phyloP scores from a whole-genome alignment of 1,139 yeast species.

The Taiozyma sp. region DNA sequence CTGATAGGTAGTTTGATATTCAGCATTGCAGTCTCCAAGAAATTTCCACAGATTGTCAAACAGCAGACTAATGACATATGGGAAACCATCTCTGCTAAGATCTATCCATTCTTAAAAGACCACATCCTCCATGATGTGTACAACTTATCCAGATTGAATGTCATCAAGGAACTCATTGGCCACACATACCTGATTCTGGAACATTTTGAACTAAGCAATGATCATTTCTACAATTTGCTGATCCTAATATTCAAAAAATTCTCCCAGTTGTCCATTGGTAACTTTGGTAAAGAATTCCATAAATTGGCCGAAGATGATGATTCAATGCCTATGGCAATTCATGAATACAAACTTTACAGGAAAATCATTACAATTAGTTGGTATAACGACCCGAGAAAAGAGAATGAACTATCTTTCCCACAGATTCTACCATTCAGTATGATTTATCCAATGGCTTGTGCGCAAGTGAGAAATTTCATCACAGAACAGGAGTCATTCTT shows the following conservation, averaged over 20 bases:
- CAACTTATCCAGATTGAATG: slow-evolving; percentile 33
- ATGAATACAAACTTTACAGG: slow-evolving; percentile 54
- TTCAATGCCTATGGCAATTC: slow-evolving; percentile 80
- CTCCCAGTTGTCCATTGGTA: slow-evolving; percentile 49
- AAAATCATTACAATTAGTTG: slow-evolving; percentile 64
- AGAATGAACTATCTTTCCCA: slow-evolving; percentile 46
- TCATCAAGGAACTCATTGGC: slow-evolving; percentile 59
- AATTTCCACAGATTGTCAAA: slow-evolving; percentile 36
- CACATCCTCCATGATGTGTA: slow-evolving; percentile 24
- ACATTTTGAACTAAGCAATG: slow-evolving; percentile 57
- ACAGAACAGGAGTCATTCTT: slow-evolving; percentile 59
- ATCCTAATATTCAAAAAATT: slow-evolving; percentile 56
- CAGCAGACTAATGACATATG: slow-evolving; percentile 69
- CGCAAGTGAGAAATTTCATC: slow-evolving; percentile 63
- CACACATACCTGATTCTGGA: slow-evolving; percentile 76
- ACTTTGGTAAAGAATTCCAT: slow-evolving; percentile 59
- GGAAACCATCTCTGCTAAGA: slow-evolving; percentile 61
- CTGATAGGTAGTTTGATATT: slow-evolving; percentile 74
- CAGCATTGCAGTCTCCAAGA: slow-evolving; percentile 48
- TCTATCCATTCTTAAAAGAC: slow-evolving; percentile 47
- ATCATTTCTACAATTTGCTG: slow-evolving; percentile 59
- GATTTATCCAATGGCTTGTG: slow-evolving; percentile 81
- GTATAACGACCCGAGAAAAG: slow-evolving; percentile 42
- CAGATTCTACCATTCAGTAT: slow-evolving; percentile 85
- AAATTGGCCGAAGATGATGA: slow-evolving; percentile 72